Conservation (phyloP, 305 asterid species). For the Solanum hybrid region DNA sequence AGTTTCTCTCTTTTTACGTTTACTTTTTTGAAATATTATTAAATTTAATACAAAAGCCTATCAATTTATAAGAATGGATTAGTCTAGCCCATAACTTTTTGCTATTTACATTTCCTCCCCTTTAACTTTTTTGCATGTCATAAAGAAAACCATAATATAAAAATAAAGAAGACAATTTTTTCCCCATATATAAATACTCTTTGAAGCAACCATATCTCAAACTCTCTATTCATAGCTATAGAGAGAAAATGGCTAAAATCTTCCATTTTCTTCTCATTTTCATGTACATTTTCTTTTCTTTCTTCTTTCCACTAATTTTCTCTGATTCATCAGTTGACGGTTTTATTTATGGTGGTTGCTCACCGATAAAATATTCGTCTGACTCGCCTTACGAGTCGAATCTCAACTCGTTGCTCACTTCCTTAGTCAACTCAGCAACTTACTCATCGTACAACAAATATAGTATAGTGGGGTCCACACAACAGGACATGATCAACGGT, state of each 20-base stretch:
- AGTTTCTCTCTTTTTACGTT: background rate
- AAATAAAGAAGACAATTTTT: background rate
- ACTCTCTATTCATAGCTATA: background rate
- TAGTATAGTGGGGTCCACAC: constrained; percentile 53
- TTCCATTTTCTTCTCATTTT: constrained; percentile 9
- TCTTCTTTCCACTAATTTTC: constrained; percentile 6
- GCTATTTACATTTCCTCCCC: background rate
- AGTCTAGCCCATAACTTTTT: background rate
- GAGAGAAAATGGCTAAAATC: constrained; percentile 14
- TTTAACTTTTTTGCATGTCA: background rate
- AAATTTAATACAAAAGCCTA: background rate
- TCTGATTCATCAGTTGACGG: constrained; percentile 32
- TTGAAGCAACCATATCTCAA: background rate
- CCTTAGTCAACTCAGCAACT: constrained; percentile 84
- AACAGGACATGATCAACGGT: constrained; percentile 53
- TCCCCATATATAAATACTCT: background rate
- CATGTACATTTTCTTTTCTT: constrained; percentile 3
- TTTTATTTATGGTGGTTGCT: constrained; percentile 73
- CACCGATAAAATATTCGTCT: constrained; percentile 51
- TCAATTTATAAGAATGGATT: background rate
- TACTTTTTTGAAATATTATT: background rate
- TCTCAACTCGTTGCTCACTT: constrained; percentile 68
- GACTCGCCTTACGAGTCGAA: constrained; percentile 57
- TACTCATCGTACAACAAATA: constrained; percentile 81
- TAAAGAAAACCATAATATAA: background rate